Evolutionary conservation across 139 green algal genomes (phyloP).

Genomic region (Chlamydomonas applanata): DNA sequence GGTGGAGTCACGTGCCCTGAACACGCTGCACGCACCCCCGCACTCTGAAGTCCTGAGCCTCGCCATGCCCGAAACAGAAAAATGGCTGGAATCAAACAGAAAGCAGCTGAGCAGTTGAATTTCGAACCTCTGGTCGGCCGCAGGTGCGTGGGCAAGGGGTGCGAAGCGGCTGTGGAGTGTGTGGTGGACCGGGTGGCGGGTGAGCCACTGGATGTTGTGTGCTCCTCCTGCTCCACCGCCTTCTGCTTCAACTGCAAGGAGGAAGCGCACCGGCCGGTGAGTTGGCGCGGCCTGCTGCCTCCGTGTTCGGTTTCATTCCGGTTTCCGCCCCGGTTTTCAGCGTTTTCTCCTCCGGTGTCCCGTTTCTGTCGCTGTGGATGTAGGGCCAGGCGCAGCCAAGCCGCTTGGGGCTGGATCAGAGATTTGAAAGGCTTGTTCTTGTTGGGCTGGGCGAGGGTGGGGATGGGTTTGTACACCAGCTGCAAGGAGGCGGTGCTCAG

Average conservation of each 20-base stretch:
- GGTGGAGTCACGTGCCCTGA: no score
- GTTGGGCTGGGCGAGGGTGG: no score
- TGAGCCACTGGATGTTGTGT: slow-evolving; percentile 69
- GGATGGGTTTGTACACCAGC: no score
- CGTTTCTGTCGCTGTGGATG: neutral
- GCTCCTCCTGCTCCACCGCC: slow-evolving; percentile 53
- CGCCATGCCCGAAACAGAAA: neutral
- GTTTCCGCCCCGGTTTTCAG: no score
- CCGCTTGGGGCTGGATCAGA: no score
- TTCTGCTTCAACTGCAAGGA: slow-evolving; percentile 91
- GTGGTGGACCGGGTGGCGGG: slow-evolving; percentile 41
- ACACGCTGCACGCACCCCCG: no score
- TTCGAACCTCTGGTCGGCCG: neutral
- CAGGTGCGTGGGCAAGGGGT: slow-evolving; percentile 42
- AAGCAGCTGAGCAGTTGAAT: no score
- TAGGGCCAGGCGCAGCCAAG: neutral
- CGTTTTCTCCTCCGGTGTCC: no score
- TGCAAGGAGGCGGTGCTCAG: no score
- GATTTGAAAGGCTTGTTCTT: no score
- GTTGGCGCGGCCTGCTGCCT: neutral
- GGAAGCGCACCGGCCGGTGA: slow-evolving; percentile 83
- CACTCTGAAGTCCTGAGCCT: neutral
- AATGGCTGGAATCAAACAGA: neutral
- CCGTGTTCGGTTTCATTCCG: no score
- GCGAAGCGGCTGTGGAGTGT: slow-evolving; percentile 69